Evolutionary conservation across 164 flowering plant genomes (phyloP).

Genomic region (Piper betle): DNA sequence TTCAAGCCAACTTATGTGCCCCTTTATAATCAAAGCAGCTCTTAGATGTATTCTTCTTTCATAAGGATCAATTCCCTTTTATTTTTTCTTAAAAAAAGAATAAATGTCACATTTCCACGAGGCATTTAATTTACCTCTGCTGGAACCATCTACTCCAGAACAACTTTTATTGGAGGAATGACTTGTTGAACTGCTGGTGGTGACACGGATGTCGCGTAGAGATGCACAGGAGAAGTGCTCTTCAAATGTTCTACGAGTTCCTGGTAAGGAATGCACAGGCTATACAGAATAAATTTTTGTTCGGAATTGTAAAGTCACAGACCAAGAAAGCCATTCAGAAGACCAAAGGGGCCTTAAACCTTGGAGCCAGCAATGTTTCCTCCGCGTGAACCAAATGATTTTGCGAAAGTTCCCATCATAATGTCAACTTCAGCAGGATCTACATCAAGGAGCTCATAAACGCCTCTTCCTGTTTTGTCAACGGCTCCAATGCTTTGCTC

Average conservation of each 20-base stretch:
- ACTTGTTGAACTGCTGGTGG: constrained; percentile 94
- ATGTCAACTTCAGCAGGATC: constrained; percentile 88
- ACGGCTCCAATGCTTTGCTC: constrained; percentile 99
- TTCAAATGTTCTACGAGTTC: constrained; percentile 68
- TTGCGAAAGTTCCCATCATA: constrained; percentile 99
- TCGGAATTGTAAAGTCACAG: neutral
- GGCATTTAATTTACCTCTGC: constrained; percentile 40
- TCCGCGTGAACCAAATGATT: constrained; percentile 95
- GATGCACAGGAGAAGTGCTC: constrained; percentile 77
- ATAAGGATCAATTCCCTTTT: neutral
- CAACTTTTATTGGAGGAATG: constrained; percentile 70
- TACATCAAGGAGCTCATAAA: constrained; percentile 93
- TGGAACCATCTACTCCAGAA: constrained; percentile 93
- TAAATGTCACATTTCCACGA: neutral
- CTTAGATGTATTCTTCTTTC: neutral
- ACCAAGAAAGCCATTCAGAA: no score
- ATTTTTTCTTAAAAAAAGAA: no score
- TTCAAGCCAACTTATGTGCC: constrained; percentile 81
- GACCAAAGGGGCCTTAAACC: constrained; percentile 21
- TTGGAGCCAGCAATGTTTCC: constrained; percentile 90
- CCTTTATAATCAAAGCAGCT: constrained; percentile 27
- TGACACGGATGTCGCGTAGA: constrained; percentile 80
- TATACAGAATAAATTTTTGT: neutral
- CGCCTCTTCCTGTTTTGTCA: constrained; percentile 91
- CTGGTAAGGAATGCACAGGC: constrained; percentile 20